Evolutionary conservation across 2,329 filamentous ascomycete species (phyloP).

Genomic region (Aspergillus puulaauensis): DNA sequence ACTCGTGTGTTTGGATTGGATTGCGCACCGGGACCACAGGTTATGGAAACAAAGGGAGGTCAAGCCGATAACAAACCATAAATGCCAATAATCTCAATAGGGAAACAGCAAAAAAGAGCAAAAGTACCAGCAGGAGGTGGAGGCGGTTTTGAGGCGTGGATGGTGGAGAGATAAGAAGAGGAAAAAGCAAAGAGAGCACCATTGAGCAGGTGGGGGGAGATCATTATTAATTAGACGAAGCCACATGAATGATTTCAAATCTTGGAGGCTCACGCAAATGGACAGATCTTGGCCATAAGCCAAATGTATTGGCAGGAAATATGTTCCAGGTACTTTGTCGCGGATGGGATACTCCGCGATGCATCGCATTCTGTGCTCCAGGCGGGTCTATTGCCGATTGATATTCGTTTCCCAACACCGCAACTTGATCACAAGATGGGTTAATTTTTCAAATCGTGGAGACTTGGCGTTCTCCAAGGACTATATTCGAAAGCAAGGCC

Average conservation of each 20-base stretch:
- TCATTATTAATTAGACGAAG: background rate
- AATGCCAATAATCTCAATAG: background rate
- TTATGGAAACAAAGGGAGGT: too few species aligned
- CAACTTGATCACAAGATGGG: background rate
- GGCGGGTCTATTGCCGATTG: background rate
- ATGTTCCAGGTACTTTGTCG: background rate
- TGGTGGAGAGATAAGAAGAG: background rate
- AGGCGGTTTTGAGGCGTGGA: background rate
- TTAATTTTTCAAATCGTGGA: too few species aligned
- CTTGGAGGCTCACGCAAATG: background rate
- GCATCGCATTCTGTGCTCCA: background rate
- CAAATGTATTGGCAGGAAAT: background rate
- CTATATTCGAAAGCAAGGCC: background rate
- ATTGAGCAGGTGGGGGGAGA: background rate
- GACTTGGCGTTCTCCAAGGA: too few species aligned
- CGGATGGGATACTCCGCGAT: background rate
- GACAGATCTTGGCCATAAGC: background rate
- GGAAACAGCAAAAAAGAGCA: background rate
- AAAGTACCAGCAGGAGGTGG: background rate
- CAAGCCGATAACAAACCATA: too few species aligned
- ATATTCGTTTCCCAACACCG: background rate
- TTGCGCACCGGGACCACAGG: too few species aligned
- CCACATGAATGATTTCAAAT: background rate
- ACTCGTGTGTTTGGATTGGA: background rate
- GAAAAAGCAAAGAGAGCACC: conserved; percentile 3